Evolutionary conservation across 352 stramenopile species (phyloP).

Genomic region (Phytophthora hybrid): DNA sequence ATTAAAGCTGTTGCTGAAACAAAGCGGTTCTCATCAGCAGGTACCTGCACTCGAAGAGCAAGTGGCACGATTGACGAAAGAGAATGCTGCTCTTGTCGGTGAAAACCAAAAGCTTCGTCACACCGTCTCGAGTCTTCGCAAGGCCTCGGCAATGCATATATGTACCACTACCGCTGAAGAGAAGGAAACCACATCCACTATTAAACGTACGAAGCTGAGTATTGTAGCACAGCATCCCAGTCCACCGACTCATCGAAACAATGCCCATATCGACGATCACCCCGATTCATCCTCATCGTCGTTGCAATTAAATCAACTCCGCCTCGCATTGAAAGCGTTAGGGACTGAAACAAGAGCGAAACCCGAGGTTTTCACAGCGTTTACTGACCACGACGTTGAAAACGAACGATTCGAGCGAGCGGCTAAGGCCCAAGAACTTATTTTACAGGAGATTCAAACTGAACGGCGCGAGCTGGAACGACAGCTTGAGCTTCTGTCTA

Average conservation of each 20-base stretch:
- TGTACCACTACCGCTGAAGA: slow-evolving; percentile 2
- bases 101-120: slow-evolving; percentile 69
- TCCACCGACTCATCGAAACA: slow-evolving; percentile 10
- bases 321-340: slow-evolving; percentile 39
- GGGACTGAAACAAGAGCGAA: slow-evolving; percentile 12
- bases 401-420: slow-evolving; percentile 28
- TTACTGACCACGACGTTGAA: slow-evolving; percentile 29
- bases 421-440: slow-evolving; percentile 29
- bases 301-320: slow-evolving; percentile 45
- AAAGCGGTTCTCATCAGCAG: slow-evolving; percentile 45
- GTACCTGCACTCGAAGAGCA: slow-evolving; percentile 57
- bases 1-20: slow-evolving; percentile 68
- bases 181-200: slow-evolving; percentile 1
- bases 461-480: slow-evolving; percentile 56
- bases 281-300: slow-evolving; percentile 13
- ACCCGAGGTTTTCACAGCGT: slow-evolving; percentile 22
- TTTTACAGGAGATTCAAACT: slow-evolving; percentile 48
- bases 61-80: slow-evolving; percentile 42
- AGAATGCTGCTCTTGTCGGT: slow-evolving; percentile 50
- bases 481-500: slow-evolving; percentile 43
- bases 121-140: slow-evolving; percentile 31
- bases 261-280: slow-evolving; percentile 4
- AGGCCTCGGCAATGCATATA: slow-evolving; percentile 11
- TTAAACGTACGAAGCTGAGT: background rate
- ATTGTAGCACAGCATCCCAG: background rate